A percentile compares a stretch with the other conserved stretches of the same genome.
Conservation (phyloP, 2,329 filamentous ascomycete species). For the Fusarium pseudocircinatum region DNA sequence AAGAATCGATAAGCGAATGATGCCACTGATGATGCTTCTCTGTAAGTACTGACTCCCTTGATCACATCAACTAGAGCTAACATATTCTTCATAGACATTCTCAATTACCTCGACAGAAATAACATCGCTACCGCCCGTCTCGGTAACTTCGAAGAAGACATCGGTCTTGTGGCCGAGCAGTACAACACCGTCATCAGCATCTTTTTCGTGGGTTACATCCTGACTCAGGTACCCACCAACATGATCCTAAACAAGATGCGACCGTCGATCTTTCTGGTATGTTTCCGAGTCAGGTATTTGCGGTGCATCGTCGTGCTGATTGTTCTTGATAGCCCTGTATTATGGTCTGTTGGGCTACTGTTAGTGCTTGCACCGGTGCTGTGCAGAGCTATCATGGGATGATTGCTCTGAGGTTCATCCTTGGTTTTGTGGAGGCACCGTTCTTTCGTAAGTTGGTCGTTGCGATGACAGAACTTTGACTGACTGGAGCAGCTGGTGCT, state of each 20-base stretch:
- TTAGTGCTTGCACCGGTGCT: slow-evolving; percentile 48
- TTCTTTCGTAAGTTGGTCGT: not conserved
- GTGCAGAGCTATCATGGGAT: slow-evolving; percentile 3
- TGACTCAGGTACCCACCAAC: slow-evolving; percentile 63
- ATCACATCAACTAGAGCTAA: not conserved
- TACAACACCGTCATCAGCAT: slow-evolving; percentile 53
- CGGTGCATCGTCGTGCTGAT: too few relatives aligned
- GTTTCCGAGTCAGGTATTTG: not conserved
- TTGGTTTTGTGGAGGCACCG: slow-evolving; percentile 10
- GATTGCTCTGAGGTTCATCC: slow-evolving; percentile 8
- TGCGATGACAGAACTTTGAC: too few relatives aligned
- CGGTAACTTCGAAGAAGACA: slow-evolving; percentile 14
- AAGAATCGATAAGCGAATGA: slow-evolving; percentile 18
- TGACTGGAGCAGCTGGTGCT: not conserved
- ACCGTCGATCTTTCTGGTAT: slow-evolving; percentile 54
- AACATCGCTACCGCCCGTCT: slow-evolving; percentile 26
- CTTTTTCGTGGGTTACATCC: slow-evolving; percentile 60
- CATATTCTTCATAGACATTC: not conserved
- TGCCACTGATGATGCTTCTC: slow-evolving; percentile 17
- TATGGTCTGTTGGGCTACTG: slow-evolving; percentile 10
- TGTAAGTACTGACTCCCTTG: not conserved
- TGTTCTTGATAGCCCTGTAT: not conserved
- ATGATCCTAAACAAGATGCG: slow-evolving; percentile 62
- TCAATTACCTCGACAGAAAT: slow-evolving; percentile 16
- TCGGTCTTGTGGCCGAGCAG: slow-evolving; percentile 17